Percentiles rank a stretch among this genome's conserved stretches.
These are phyloP conservation scores for Amylocystis lapponica DNA, from an alignment of 768 basidiomycete genomes.

Conservation along the genomic window DNA sequence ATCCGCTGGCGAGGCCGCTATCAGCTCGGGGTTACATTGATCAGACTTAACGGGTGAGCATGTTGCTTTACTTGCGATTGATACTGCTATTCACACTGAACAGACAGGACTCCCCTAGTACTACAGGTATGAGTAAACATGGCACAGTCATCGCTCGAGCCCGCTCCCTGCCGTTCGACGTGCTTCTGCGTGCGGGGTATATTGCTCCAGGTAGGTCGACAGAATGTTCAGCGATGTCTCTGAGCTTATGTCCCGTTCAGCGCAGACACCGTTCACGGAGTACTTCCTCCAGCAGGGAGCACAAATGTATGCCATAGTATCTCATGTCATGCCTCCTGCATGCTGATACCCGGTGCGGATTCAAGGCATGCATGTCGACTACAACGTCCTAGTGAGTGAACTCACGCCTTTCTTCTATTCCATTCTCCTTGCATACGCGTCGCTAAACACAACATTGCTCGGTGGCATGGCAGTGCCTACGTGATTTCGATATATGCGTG, in stretches of 20 bases:
- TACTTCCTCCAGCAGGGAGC: conserved; percentile 55
- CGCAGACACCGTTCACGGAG: conserved; percentile 48
- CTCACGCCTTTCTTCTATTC: no score
- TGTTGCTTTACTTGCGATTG: not conserved
- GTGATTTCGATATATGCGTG: no score
- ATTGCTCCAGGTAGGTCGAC: conserved; percentile 74
- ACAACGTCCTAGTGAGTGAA: no score
- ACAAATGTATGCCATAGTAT: conserved; percentile 48
- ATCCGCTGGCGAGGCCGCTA: conserved; percentile 74
- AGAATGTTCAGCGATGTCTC: not conserved
- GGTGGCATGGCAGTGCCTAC: no score
- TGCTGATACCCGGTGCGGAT: no score
- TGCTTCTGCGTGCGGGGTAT: conserved; percentile 68
- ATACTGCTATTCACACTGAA: not conserved
- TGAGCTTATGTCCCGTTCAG: conserved; percentile 19
- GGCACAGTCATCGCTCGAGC: conserved; percentile 66
- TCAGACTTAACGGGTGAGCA: conserved; percentile 72
- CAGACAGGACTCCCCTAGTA: conserved; percentile 47
- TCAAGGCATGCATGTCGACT: no score
- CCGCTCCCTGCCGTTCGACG: conserved; percentile 75
- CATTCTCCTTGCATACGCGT: no score
- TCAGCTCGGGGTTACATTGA: conserved; percentile 65
- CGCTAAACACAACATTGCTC: no score
- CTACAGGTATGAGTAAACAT: conserved; percentile 44
- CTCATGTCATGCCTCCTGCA: conserved; percentile 11